Evolutionary conservation across 2,329 filamentous ascomycete genomes (phyloP).

Genomic region (Fusarium brevicatenulatum): DNA sequence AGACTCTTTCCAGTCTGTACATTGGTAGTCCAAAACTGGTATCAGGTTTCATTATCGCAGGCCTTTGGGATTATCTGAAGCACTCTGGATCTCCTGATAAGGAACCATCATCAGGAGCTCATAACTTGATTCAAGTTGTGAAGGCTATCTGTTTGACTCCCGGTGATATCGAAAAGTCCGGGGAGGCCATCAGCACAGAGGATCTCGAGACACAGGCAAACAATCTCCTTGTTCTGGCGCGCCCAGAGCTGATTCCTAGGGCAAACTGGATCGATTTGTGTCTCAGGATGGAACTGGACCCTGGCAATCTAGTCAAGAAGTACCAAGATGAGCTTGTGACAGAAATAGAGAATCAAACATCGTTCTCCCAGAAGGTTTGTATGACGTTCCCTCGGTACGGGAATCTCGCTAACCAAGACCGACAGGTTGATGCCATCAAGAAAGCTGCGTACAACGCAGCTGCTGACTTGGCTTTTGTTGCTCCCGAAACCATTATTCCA

Average conservation of each 20-base stretch:
- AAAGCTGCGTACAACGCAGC: constrained; percentile 84
- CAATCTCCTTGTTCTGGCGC: constrained; percentile 79
- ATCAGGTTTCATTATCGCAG: constrained; percentile 72
- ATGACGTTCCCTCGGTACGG: neutral
- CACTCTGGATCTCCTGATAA: constrained; percentile 77
- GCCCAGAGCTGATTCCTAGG: constrained; percentile 79
- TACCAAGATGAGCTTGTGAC: constrained; percentile 72
- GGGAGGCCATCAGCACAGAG: constrained; percentile 56
- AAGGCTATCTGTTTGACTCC: constrained; percentile 71
- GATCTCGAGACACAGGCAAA: constrained; percentile 77
- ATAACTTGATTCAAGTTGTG: constrained; percentile 70
- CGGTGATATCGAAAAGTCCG: constrained; percentile 59
- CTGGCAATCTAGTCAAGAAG: constrained; percentile 77
- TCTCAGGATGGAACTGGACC: constrained; percentile 82
- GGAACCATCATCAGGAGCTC: constrained; percentile 75
- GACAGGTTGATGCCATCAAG: constrained; percentile 57
- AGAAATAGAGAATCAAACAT: constrained; percentile 68
- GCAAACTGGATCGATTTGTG: constrained; percentile 91
- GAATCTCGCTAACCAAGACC: constrained; percentile 13
- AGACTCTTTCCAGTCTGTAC: constrained; percentile 73
- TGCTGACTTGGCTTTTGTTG: constrained; percentile 92
- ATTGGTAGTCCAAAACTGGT: constrained; percentile 65
- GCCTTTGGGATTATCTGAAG: constrained; percentile 83
- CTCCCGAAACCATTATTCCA: constrained; percentile 82
- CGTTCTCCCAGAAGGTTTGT: constrained; percentile 63